phyloP scores from a whole-genome alignment of 169 alveolate species.

The Neospora caninum region DNA sequence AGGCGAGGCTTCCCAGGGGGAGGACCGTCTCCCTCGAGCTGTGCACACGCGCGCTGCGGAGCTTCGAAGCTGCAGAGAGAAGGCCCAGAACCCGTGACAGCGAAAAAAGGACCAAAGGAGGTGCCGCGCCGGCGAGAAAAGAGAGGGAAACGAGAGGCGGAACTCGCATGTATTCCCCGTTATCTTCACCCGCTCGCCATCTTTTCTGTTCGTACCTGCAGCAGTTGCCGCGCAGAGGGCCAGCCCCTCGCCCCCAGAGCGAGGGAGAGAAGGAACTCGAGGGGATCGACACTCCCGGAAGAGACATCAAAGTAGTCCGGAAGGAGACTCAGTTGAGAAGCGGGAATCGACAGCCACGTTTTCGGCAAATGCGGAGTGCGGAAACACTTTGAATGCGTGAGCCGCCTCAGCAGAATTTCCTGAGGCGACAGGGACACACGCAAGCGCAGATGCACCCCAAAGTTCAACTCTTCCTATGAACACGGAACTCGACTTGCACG shows the following conservation, averaged over 20 bases:
- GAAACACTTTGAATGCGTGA: constrained; percentile 33
- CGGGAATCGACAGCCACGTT: neutral
- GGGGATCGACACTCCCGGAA: neutral
- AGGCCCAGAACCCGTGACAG: too few species aligned
- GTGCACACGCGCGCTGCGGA: neutral
- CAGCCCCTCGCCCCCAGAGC: constrained; percentile 1
- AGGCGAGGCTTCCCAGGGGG: neutral
- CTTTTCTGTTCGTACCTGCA: neutral
- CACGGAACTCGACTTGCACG: too few species aligned
- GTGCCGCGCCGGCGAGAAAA: too few species aligned
- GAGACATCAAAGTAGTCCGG: constrained; percentile 19
- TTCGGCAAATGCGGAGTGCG: neutral
- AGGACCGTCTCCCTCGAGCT: neutral
- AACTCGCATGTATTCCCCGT: too few species aligned
- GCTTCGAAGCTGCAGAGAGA: neutral
- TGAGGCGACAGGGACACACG: neutral
- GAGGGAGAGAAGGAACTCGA: constrained; percentile 37
- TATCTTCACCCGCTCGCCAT: too few species aligned
- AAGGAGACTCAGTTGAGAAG: neutral
- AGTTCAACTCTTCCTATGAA: neutral
- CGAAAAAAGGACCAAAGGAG: too few species aligned
- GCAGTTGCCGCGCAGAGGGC: constrained; percentile 4
- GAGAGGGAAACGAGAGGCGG: too few species aligned
- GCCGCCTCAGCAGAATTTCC: constrained; percentile 27
- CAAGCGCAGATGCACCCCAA: neutral